Evolutionary conservation across 2,329 filamentous ascomycete genomes (phyloP).

Genomic region (Emmonsiellopsis sp.): DNA sequence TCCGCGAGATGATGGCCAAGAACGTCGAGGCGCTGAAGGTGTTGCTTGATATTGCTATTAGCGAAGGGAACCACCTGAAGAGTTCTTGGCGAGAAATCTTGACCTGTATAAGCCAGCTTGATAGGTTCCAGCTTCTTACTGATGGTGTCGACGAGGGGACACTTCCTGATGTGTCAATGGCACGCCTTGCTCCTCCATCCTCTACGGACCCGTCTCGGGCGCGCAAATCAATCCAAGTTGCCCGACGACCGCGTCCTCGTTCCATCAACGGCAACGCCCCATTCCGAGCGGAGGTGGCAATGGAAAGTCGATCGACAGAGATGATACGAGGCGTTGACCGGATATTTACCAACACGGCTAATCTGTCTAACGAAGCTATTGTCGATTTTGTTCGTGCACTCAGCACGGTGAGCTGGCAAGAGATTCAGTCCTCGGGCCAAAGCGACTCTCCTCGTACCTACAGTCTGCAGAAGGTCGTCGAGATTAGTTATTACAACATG

Average conservation of each 20-base stretch:
- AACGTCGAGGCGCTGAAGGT: constrained; percentile 92
- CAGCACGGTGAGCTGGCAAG: constrained; percentile 96
- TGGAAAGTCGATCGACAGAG: constrained; percentile 86
- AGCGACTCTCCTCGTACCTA: constrained; percentile 95
- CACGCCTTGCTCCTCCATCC: constrained; percentile 57
- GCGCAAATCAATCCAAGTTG: constrained; percentile 56
- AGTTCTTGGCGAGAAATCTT: constrained; percentile 93
- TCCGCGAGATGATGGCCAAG: constrained; percentile 90
- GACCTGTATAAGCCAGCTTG: constrained; percentile 90
- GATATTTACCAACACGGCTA: constrained; percentile 94
- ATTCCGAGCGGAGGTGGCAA: constrained; percentile 71
- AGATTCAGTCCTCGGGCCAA: constrained; percentile 93
- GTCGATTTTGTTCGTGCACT: constrained; percentile 88
- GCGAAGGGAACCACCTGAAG: constrained; percentile 80
- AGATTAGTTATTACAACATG: constrained; percentile 99
- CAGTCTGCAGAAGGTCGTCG: constrained; percentile 94
- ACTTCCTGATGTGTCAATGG: constrained; percentile 77
- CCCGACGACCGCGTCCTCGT: constrained; percentile 41
- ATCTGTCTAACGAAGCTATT: constrained; percentile 86
- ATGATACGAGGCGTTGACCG: constrained; percentile 87
- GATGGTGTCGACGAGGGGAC: constrained; percentile 88
- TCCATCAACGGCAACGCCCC: constrained; percentile 41
- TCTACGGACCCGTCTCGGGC: constrained; percentile 45
- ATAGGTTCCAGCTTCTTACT: constrained; percentile 88
- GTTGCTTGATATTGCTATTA: constrained; percentile 82